phyloP scores from a whole-genome alignment of 2,329 filamentous ascomycete species.

The Geosmithia putterillii region DNA sequence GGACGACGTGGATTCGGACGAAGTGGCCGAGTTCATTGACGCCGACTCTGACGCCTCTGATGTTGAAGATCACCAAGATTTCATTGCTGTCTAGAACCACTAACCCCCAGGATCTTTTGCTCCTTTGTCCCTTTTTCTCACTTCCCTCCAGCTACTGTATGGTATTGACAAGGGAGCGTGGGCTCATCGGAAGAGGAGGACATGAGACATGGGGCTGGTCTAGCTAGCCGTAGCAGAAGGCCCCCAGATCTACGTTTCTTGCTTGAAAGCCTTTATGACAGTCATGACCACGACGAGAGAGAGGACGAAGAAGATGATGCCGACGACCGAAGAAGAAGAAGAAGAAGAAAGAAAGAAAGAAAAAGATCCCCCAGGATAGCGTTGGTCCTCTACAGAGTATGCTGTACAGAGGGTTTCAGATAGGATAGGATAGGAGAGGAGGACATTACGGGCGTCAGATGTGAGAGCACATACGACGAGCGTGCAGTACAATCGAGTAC shows the following conservation, averaged over 20 bases:
- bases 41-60: conserved; percentile 41
- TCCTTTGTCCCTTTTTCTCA: not conserved
- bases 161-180: no score
- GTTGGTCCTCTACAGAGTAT: no score
- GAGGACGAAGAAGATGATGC: no score
- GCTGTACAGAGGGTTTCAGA: not conserved
- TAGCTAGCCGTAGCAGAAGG: no score
- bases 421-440: not conserved
- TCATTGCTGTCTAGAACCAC: conserved; percentile 29
- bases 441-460: not conserved
- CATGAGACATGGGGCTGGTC: no score
- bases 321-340: conserved; percentile 4
- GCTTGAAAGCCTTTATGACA: no score
- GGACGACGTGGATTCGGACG: conserved; percentile 71
- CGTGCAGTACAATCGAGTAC: not conserved
- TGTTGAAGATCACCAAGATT: conserved; percentile 47
- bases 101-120: not conserved
- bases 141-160: no score
- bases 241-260: no score
- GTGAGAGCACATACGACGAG: not conserved
- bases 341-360: conserved; percentile 5
- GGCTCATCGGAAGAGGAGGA: no score
- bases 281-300: no score
- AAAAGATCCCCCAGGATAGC: not conserved
- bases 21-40: conserved; percentile 52